Evolutionary conservation across 305 asterid species (phyloP).

Genomic region (Fraxinus nigra): DNA sequence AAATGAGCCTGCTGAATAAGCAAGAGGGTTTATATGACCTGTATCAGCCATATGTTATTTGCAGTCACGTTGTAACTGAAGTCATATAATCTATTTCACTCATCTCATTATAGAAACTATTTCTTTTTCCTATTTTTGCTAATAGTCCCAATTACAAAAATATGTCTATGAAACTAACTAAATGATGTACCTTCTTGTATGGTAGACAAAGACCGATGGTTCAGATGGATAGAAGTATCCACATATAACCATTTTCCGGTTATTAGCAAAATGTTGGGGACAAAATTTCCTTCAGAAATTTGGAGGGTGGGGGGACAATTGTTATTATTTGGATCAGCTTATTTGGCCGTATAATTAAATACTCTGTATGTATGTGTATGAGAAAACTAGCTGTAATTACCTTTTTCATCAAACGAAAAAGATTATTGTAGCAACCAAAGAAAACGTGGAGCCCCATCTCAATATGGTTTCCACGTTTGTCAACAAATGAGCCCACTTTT

Average conservation of each 20-base stretch:
- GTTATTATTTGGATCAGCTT: neutral
- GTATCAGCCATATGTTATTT: neutral
- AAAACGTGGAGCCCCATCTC: conserved; percentile 99
- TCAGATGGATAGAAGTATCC: neutral
- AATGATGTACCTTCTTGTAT: conserved; percentile 13
- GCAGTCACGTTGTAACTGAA: neutral
- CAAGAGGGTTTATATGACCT: neutral
- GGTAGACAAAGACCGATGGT: neutral
- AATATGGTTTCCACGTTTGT: conserved; percentile 82
- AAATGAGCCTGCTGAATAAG: neutral
- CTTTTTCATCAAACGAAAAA: conserved; percentile 96
- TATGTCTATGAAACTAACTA: neutral
- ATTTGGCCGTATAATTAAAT: conserved; percentile 17
- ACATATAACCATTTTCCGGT: neutral
- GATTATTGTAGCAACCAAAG: conserved; percentile 98
- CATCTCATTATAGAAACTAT: neutral
- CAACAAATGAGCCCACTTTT: conserved; percentile 99
- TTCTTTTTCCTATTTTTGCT: conserved; percentile 2
- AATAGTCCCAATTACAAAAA: neutral
- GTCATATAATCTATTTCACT: neutral
- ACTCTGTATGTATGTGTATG: neutral
- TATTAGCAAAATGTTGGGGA: neutral
- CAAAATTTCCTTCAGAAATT: conserved; percentile 1
- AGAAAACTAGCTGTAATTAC: conserved; percentile 36
- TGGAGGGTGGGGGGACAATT: neutral